Base-by-base conservation (phyloP, 2,329 filamentous ascomycete species). In the Neofusicoccum ribis region DNA sequence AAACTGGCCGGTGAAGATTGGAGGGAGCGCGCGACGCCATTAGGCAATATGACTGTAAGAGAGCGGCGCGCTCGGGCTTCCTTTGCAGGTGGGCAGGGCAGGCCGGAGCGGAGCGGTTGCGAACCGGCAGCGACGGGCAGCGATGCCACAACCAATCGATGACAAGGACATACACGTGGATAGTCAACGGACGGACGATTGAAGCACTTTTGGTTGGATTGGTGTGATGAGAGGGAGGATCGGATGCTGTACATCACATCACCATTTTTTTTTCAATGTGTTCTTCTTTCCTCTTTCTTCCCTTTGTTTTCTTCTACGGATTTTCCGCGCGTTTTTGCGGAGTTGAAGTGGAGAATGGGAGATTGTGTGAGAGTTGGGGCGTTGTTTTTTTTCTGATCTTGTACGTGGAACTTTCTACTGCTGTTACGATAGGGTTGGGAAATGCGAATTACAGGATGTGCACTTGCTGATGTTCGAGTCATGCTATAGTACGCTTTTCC, bases 291-390 rank as follows among this genome's bases (percentile, higher is more conserved):
- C 20, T 20, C 31, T 17, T 12, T 31, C 34, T 52, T 31, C 31
- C 11, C 12, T 52, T 52, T 50, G 23, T 44, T 36, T 54, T 14
- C 39, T 46, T 27, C 54, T 44, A 14, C 23, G 39, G 54, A 44
- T 46, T 44, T 20, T 36, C n/a, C 27, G 27, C 54, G 23, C 23
- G 3, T 31, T 11, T 11, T 37, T 47, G 56, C 56, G 43, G 56
- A 60, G 43, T 60, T 47, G 39, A 11, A 17, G 31, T 60, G 56
- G 56, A 60, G 56, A 47, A 60, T 47, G 27, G 9, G n/a, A 46
- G 54, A 46, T 36, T 44, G 15, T 15, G 11, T 43, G 37, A 46
- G 43, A 44, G 20, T 58, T 44, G 15, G 14, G 27, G 39, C 36
- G 56, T 60, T 47, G 5, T 17, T 52, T 20, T 52, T 20, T 31